These are phyloP conservation scores for Pseudohalonectria lignicola DNA, from an alignment of 2,329 filamentous ascomycete genomes.

Conservation along the genomic window DNA sequence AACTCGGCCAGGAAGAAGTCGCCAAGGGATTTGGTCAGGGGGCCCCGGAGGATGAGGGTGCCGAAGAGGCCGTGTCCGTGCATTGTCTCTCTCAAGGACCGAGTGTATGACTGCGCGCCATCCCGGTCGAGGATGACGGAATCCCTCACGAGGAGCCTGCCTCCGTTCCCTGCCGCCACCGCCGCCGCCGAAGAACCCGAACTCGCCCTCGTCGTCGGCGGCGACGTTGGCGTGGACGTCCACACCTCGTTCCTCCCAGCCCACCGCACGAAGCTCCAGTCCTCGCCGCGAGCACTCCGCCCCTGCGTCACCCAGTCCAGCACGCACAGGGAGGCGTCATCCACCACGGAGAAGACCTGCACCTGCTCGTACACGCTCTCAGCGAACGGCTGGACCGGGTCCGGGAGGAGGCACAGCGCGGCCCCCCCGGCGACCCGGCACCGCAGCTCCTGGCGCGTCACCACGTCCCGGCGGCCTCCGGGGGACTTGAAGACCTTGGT, in stretches of 20 bases:
- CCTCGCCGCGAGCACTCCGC: slow-evolving; percentile 71
- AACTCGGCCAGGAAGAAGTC: slow-evolving; percentile 75
- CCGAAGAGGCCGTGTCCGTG: slow-evolving; percentile 68
- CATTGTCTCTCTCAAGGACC: slow-evolving; percentile 51
- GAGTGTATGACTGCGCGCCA: slow-evolving; percentile 20
- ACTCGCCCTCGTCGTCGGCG: slow-evolving; percentile 7
- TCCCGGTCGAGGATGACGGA: slow-evolving; percentile 62
- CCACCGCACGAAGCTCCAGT: slow-evolving; percentile 77
- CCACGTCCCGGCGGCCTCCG: slow-evolving; percentile 18
- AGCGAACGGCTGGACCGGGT: slow-evolving; percentile 86
- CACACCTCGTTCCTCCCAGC: slow-evolving; percentile 84
- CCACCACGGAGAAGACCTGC: slow-evolving; percentile 60
- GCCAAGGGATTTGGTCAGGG: slow-evolving; percentile 53
- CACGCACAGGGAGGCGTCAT: slow-evolving; percentile 57
- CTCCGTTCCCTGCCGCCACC: slow-evolving; percentile 17
- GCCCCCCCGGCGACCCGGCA: slow-evolving; percentile 36
- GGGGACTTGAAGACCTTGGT: slow-evolving; percentile 89
- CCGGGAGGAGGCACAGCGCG: slow-evolving; percentile 62
- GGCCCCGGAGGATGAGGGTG: slow-evolving; percentile 73
- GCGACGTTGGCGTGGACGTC: slow-evolving; percentile 24
- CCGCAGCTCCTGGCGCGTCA: slow-evolving; percentile 46
- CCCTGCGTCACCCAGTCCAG: slow-evolving; percentile 94
- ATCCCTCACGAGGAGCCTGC: slow-evolving; percentile 70
- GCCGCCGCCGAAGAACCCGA: not conserved
- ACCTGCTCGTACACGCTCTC: slow-evolving; percentile 74